Evolutionary conservation across 345 rosid genomes (phyloP), one percentile per base, ranked within the genome.

Genomic region (Euphorbia peplus): DNA sequence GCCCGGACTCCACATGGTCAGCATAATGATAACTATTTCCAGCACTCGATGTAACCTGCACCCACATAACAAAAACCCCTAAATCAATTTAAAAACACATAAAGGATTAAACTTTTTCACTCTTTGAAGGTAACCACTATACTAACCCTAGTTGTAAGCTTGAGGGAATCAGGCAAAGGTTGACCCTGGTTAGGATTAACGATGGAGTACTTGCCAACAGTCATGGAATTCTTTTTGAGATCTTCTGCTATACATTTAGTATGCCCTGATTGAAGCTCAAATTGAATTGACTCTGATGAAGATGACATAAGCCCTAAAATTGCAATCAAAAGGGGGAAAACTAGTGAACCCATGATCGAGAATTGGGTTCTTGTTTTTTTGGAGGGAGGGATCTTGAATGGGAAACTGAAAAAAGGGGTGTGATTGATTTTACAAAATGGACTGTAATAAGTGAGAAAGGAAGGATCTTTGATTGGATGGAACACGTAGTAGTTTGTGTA

Each of bases 201-300:
- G 73, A 95, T 71, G 86, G 51, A 54, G 83, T 90, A 95, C 77
- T 91, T 91, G 1, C 99, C 98, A 68, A 95, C 96, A 37, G 90
- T 83, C 98, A 95, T 83, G 16, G 99, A 74, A 69, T 83, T 85
- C 89, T 80, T 83, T 69, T 85, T 86, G 71, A 95, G 85, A 80
- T 95, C 99, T 50, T 95, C 98, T 21, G 93, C 69, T 75, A 95
- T 88, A 78, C 99, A 95, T 67, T 88, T 95, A 5, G 96, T 87
- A 64, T 83, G 92, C 5, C 88, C 90, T 42, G 99, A 90, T 59
- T 75, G 82, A 55, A 95, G 16, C 51, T 95, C 96, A 83, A 95
- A 91, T 22, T 91, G 90, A 3, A 95, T 73, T 0, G 96, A 86
- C 29, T 79, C 70, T 14, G 90, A 76, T 4, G 70, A 25, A 9